These are phyloP conservation scores for Drechslerella coelobrocha DNA, from an alignment of 2,329 filamentous ascomycete genomes.

Conservation along the genomic window DNA sequence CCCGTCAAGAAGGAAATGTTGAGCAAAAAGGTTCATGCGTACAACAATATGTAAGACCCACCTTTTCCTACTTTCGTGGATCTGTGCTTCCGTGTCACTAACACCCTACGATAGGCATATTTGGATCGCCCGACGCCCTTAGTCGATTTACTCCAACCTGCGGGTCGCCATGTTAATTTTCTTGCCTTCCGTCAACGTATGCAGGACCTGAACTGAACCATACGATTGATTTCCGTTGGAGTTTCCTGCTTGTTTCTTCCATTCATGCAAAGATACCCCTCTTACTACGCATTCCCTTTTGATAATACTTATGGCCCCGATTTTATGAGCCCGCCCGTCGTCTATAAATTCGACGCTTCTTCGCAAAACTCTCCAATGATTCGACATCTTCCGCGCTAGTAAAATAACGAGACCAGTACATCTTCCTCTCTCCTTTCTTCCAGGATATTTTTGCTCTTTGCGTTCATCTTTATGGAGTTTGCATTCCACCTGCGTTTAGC, in stretches of 20 bases:
- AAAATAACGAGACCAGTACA: slow-evolving; percentile 22
- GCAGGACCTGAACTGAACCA: slow-evolving; percentile 11
- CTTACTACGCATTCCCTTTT: slow-evolving; percentile 45
- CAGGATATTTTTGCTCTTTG: slow-evolving; percentile 15
- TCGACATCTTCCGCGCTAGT: slow-evolving; percentile 1
- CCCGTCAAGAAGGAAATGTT: slow-evolving; percentile 73
- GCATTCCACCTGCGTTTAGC: slow-evolving; percentile 42
- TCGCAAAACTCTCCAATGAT: slow-evolving; percentile 14
- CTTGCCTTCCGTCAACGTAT: slow-evolving; percentile 24
- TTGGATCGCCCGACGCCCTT: slow-evolving; percentile 56
- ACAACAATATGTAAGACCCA: slow-evolving; percentile 75
- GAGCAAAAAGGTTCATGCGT: slow-evolving; percentile 72
- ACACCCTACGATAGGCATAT: slow-evolving; percentile 54
- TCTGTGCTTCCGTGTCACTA: slow-evolving; percentile 9
- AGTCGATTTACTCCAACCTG: neutral
- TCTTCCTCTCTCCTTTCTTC: slow-evolving; percentile 26
- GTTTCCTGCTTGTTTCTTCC: slow-evolving; percentile 42
- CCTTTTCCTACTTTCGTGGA: slow-evolving; percentile 1
- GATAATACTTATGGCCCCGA: slow-evolving; percentile 42
- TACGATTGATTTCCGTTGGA: slow-evolving; percentile 14
- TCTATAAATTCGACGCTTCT: slow-evolving; percentile 8
- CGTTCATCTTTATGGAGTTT: slow-evolving; percentile 35
- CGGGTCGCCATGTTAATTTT: slow-evolving; percentile 17
- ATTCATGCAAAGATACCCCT: slow-evolving; percentile 45
- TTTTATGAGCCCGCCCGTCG: slow-evolving; percentile 32